phyloP scores from a whole-genome alignment of 2,329 filamentous ascomycete genomes.

The Emergomyces pasteurianus region DNA sequence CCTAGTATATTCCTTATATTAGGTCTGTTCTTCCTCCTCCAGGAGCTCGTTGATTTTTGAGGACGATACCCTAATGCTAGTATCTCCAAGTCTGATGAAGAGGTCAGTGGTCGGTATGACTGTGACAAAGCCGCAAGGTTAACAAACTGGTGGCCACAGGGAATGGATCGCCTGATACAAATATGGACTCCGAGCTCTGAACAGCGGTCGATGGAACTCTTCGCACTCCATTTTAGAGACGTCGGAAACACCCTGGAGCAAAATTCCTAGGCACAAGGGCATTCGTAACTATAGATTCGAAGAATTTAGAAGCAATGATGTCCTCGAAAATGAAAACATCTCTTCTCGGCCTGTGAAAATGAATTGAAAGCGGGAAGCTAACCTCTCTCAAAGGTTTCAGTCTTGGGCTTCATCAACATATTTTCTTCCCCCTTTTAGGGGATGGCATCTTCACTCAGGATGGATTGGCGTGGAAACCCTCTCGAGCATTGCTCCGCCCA shows the following conservation, averaged over 20 bases:
- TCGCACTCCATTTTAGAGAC: constrained; percentile 20
- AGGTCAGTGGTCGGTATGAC: neutral
- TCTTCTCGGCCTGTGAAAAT: too few relatives aligned
- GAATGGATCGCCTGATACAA: constrained; percentile 24
- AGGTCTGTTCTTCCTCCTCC: too few relatives aligned
- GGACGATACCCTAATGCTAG: neutral
- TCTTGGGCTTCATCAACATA: constrained; percentile 6
- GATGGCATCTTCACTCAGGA: constrained; percentile 67
- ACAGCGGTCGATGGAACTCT: constrained; percentile 23
- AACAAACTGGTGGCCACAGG: constrained; percentile 21
- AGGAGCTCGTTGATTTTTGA: neutral
- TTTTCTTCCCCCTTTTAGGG: constrained; percentile 22
- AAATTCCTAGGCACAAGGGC: constrained; percentile 18
- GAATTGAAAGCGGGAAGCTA: neutral
- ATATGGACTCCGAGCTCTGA: constrained; percentile 22
- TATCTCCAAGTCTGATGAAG: neutral
- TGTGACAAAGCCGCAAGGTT: constrained; percentile 10
- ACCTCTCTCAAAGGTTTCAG: constrained; percentile 2
- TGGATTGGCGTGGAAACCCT: constrained; percentile 58
- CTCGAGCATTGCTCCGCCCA: constrained; percentile 60
- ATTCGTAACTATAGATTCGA: constrained; percentile 18
- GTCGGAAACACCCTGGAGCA: constrained; percentile 18
- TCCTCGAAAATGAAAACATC: constrained; percentile 12
- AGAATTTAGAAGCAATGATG: constrained; percentile 18
- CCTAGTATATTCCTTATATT: too few relatives aligned